Conservation (phyloP, 495 filamentous ascomycete species). For the Tuber melanosporum region DNA sequence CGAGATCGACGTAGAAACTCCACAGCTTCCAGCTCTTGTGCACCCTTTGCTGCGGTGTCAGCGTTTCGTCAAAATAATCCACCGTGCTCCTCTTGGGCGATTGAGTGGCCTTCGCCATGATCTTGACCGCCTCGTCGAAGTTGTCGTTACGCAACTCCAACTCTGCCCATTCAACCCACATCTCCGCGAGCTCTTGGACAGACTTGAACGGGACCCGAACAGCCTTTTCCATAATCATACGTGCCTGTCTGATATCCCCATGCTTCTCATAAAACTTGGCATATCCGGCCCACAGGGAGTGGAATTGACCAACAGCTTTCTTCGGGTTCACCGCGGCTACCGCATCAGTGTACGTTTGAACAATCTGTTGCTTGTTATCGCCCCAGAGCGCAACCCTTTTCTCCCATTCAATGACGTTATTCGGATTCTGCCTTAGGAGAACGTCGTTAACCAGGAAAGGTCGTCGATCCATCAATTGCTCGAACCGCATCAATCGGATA, state of each 20-base stretch:
- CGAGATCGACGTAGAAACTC: slow-evolving; percentile 98
- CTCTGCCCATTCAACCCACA: slow-evolving; percentile 98
- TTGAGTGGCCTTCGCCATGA: slow-evolving; percentile 96
- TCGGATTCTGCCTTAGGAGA: slow-evolving; percentile 85
- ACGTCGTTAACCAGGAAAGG: slow-evolving; percentile 98
- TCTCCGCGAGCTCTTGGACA: slow-evolving; percentile 88
- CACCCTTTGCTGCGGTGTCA: slow-evolving; percentile 90
- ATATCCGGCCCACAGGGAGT: slow-evolving; percentile 94
- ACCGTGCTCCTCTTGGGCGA: slow-evolving; percentile 90
- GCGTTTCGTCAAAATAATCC: slow-evolving; percentile 94
- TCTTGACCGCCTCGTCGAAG: slow-evolving; percentile 84
- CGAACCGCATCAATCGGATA: slow-evolving; percentile 95
- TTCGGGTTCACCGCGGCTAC: slow-evolving; percentile 90
- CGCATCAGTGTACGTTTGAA: slow-evolving; percentile 91
- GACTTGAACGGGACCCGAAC: slow-evolving; percentile 96
- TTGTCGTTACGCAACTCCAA: slow-evolving; percentile 95
- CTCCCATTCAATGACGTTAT: slow-evolving; percentile 96
- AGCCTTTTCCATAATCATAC: slow-evolving; percentile 94
- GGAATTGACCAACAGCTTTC: slow-evolving; percentile 88
- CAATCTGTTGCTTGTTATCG: slow-evolving; percentile 81
- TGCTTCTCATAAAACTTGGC: slow-evolving; percentile 95
- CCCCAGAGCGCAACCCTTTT: slow-evolving; percentile 94
- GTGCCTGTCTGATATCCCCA: slow-evolving; percentile 73
- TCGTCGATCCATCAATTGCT: slow-evolving; percentile 94
- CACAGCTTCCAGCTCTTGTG: slow-evolving; percentile 99